Evolutionary conservation across 106 monocot genomes (phyloP), one percentile per base, ranked within the genome.

Genomic region (Platanthera guangdongensis): DNA sequence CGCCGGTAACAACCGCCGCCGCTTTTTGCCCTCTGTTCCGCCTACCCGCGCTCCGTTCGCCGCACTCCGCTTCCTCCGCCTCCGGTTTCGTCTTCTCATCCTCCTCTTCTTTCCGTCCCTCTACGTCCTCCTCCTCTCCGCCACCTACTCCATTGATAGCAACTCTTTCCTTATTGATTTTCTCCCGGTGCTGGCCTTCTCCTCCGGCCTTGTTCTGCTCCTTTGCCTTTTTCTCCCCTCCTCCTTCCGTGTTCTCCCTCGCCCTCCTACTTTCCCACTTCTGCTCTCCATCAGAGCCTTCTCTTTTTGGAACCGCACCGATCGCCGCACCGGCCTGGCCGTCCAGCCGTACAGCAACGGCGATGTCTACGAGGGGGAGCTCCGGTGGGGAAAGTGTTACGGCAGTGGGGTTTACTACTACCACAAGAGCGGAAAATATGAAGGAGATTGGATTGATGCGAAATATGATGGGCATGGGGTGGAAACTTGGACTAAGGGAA

Each of bases 381-480:
- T 80, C 46, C 75, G 68, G 51, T 68, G 68, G 15, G 80, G 80
- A 14, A 75, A 69, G 80, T 80, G 80, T 15, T 51, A 73, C 7
- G 80, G 80, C 60, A 75, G 80, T 21, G 80, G 80, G 69, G 80
- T 80, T 52, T 80, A 80, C 52, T 75, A 80, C 52, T 80, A 80
- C 65, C 75, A 54, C 50, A 80, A 54, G 80, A 75, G 80, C 47
- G 80, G 80, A 50, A 75, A 67, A 68, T 80, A 80, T 46, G 80
- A 80, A 68, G 80, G 80, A 4, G 80, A 80, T 57, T 80, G 80
- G 80, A 48, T 80, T 39, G 74, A 75, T 69, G 80, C 68, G n/a
- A 80, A 75, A 19, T 80, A 75, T 68, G 80, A 80, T 69, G 80
- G 80, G 45, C 57, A 69, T 75, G 80, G 80, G 13, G 80, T 75